These are phyloP conservation scores for Saprolegnia parasitica DNA, from an alignment of 352 stramenopile genomes.

Conservation along the genomic window DNA sequence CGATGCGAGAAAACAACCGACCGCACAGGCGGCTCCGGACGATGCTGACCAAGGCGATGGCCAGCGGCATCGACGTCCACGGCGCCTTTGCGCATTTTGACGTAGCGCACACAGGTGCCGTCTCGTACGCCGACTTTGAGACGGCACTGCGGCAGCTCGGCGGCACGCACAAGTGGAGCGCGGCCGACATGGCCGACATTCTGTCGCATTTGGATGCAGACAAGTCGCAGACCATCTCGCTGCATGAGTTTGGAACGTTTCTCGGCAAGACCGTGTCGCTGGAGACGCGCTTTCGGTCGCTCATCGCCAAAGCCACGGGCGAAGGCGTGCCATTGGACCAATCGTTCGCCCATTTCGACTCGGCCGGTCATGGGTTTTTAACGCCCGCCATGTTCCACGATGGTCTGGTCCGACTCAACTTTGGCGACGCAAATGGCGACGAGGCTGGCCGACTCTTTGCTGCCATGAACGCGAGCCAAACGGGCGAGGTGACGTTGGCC, in stretches of 20 bases:
- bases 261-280: conserved; percentile 24
- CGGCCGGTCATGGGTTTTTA: conserved; percentile 42
- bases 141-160: conserved; percentile 30
- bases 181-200: conserved; percentile 41
- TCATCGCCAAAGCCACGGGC: conserved; percentile 26
- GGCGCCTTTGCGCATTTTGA: conserved; percentile 59
- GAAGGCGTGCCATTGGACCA: conserved; percentile 33
- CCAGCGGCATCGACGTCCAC: conserved; percentile 37
- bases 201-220: conserved; percentile 47
- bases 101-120: conserved; percentile 38
- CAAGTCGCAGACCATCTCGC: conserved; percentile 49
- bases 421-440: conserved; percentile 37
- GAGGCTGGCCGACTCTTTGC: conserved; percentile 36
- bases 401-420: conserved; percentile 45
- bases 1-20: not conserved
- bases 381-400: conserved; percentile 44
- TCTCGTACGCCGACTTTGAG: conserved; percentile 55
- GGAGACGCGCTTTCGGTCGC: not conserved
- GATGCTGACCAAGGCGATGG: conserved; percentile 35
- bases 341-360: conserved; percentile 42
- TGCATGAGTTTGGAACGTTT: conserved; percentile 53
- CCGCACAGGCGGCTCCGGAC: conserved; percentile 32
- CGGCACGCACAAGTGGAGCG: not conserved
- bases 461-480: conserved; percentile 30
- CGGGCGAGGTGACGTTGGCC: conserved; percentile 11